These are phyloP conservation scores for Phaeosphaeriaceae sp. DNA, from an alignment of 2,329 filamentous ascomycete species.

Conservation along the genomic window DNA sequence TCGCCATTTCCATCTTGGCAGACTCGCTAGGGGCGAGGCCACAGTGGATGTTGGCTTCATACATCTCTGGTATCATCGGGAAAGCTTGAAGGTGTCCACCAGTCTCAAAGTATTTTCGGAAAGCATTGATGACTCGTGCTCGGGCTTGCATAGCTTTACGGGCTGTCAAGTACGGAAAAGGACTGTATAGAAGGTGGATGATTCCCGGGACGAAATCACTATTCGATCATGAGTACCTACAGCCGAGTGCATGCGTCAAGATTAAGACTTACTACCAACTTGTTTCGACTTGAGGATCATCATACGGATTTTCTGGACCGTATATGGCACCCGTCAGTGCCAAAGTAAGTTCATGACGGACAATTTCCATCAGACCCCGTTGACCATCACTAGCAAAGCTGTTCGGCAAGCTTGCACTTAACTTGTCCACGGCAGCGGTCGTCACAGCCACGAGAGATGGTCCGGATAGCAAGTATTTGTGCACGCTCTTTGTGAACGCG, in stretches of 20 bases:
- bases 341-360: slow-evolving; percentile 42
- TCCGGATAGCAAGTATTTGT: slow-evolving; percentile 44
- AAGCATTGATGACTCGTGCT: slow-evolving; percentile 39
- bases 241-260: neutral
- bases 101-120: slow-evolving; percentile 51
- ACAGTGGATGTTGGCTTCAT: slow-evolving; percentile 38
- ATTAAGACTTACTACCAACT: slow-evolving; percentile 44
- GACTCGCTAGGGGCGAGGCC: slow-evolving; percentile 47
- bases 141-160: slow-evolving; percentile 42
- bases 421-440: slow-evolving; percentile 39
- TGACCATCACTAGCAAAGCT: slow-evolving; percentile 7
- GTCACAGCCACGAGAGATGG: slow-evolving; percentile 47
- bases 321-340: slow-evolving; percentile 52
- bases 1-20: slow-evolving; percentile 52
- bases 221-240: neutral
- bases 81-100: slow-evolving; percentile 51
- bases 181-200: slow-evolving; percentile 25
- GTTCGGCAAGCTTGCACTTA: slow-evolving; percentile 32
- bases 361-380: slow-evolving; percentile 23
- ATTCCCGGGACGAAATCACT: slow-evolving; percentile 36
- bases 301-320: slow-evolving; percentile 52
- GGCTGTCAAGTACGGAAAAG: neutral
- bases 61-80: slow-evolving; percentile 46
- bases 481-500: slow-evolving; percentile 45
- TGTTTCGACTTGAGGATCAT: slow-evolving; percentile 43